Base-by-base conservation (phyloP, 2,329 filamentous ascomycete genomes). In the Bipolaris gigantea region DNA sequence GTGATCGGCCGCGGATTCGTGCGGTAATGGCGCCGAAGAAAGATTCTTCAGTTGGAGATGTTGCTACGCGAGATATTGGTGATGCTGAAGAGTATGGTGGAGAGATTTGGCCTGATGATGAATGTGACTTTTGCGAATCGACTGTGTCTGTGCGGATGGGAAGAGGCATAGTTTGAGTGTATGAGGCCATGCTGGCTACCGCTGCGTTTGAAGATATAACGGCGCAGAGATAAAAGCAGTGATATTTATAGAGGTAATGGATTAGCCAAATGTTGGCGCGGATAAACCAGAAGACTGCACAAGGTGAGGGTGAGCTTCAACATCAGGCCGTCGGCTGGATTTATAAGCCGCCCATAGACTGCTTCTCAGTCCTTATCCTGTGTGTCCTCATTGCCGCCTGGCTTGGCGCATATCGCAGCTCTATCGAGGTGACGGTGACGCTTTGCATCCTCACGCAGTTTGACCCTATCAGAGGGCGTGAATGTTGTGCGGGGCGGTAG, bases 11-110 rank as follows among this genome's bases (percentile, higher is more conserved):
- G 23, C 65, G 62, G 23, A 75, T 65, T 39, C 67, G 64, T 19
- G 67, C 62, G 40, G 66, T 65, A 57, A 75, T 72, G 48, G 71
- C 68, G 23, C 67, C 67, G 51, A 75, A 74, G 62, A 75, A 75
- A 1, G 64, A 65, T 25, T 65, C 60, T 43, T 73, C 68, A 27
- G 64, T 62, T 9, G 69, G 67, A 8, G 66, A 71, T 15, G 64
- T 46, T 36, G 45, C 30, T 7, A 49, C 48, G 46, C 56, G 61
- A 15, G 64, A 63, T n/a, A 59, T 63, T 11, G 65, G 66, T 19
- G 65, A 70, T 36, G 51, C 30, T 18, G 64, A 57, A 5, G 62
- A 60, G 34, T 40, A 44, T 27, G 57, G 57, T 13, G 67, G 64
- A 25, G 69, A 70, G 32, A 63, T 48, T 25, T 63, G 53, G 15